Conservation (phyloP, 2,329 filamentous ascomycete genomes). For the Thielaviopsis musarum region DNA sequence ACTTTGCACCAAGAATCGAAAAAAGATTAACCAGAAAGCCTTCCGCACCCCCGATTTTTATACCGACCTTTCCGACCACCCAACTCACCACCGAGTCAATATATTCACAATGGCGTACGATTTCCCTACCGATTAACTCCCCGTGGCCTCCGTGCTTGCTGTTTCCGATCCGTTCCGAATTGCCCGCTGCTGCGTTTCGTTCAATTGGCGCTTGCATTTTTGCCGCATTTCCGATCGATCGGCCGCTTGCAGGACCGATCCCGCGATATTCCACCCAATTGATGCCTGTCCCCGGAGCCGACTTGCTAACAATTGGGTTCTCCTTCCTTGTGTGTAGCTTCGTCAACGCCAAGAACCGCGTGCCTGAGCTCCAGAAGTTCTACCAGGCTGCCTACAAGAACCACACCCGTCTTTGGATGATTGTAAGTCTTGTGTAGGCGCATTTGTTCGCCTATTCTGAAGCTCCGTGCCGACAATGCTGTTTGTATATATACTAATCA, state of each 20-base stretch:
- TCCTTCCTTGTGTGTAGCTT: constrained; percentile 24
- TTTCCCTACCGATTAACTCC: not conserved
- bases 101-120: constrained; percentile 25
- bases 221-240: not conserved
- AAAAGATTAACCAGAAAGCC: not conserved
- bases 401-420: constrained; percentile 57
- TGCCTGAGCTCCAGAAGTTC: constrained; percentile 55
- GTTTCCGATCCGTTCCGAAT: not conserved
- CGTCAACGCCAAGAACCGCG: constrained; percentile 59
- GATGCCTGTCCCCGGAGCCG: not conserved
- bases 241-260: not conserved
- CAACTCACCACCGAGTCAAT: not conserved
- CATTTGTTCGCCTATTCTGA: not conserved
- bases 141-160: not conserved
- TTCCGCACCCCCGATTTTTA: not conserved
- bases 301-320: not conserved
- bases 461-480: not conserved
- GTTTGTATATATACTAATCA: constrained; percentile 7
- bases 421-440: constrained; percentile 37
- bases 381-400: constrained; percentile 58
- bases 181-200: not conserved
- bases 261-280: not conserved
- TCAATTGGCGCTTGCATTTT: not conserved
- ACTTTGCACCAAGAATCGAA: not conserved
- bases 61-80: not conserved